Base-by-base conservation (phyloP, 495 filamentous ascomycete genomes). In the Chaetomium cochliodes region DNA sequence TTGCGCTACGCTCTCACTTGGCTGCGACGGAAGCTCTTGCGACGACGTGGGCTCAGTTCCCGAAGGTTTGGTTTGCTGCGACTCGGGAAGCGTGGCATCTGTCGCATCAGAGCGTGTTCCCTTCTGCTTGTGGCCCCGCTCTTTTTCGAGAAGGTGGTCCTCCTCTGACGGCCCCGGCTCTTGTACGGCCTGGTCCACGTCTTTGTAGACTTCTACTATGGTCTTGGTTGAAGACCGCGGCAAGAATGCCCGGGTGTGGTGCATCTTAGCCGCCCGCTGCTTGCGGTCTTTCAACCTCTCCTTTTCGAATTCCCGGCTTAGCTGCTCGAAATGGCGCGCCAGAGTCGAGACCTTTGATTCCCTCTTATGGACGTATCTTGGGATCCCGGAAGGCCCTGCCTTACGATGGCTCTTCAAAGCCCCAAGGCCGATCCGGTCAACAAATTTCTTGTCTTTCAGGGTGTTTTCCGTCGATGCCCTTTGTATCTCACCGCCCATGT, bases 221-320 rank as follows among this genome's bases (percentile, higher is more conserved):
- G 96, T 92, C 72, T 92, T 94, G 25, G 93, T 96, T n/a, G 91
- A 92, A 16, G 92, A 88, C 62, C 93, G 85, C 18, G 93, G 94
- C 33, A 83, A 73, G 70, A 92, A 92, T 22, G 91, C 92, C 60
- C 93, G 86, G 0, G 90, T 87, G 70, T 91, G 88, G 18, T 87
- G 86, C 70, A 87, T 88, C 68, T 87, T 91, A n/a, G 90, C 89
- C 50, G 90, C 90, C 63, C 91, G 83, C 69, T 92, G 89, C 55
- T 87, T 87, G 71, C 89, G 85, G 70, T 99, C 93, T 62, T 89
- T 89, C 55, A 93, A 84, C 44, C 96, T 83, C 78, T 98, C 93
- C 72, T 92, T 96, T 70, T 99, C 93, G 67, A 98, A 98, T 68
- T 99, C 96, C 7, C 93, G 89, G 63, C 92, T 96, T 41, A 99